A percentile compares a stretch with the other conserved stretches of the same genome.
These are phyloP conservation scores for Metschnikowia lachancei DNA, from an alignment of 805 yeast genomes.

Conservation along the genomic window DNA sequence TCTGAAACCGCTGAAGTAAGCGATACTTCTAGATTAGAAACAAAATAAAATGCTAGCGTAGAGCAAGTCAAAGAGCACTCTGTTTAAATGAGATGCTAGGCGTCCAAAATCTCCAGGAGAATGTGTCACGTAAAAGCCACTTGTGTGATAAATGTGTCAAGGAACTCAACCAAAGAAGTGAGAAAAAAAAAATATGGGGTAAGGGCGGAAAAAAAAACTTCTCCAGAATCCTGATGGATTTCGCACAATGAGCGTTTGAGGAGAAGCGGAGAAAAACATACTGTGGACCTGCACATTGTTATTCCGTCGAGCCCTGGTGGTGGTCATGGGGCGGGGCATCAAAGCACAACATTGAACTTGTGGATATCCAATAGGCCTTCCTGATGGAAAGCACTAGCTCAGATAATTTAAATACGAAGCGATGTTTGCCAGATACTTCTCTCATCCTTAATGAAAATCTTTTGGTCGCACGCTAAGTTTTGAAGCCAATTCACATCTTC, in stretches of 20 bases:
- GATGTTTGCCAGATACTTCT: no score
- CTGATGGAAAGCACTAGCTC: no score
- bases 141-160: slow-evolving; percentile 2
- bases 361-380: no score
- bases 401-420: no score
- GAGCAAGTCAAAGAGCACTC: not conserved
- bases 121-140: not conserved
- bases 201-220: slow-evolving; percentile 17
- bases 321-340: slow-evolving; percentile 1
- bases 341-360: not conserved
- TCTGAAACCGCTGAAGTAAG: not conserved
- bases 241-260: slow-evolving; percentile 18
- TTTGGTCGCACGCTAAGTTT: no score
- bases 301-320: no score
- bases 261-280: slow-evolving; percentile 20
- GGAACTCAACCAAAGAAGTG: slow-evolving; percentile 6
- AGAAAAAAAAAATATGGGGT: slow-evolving; percentile 20
- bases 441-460: no score
- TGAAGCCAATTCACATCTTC: not conserved
- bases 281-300: slow-evolving; percentile 6
- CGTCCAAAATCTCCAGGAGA: not conserved
- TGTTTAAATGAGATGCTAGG: not conserved
- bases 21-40: not conserved
- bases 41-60: not conserved
- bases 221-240: slow-evolving; percentile 19